These are phyloP conservation scores for Spathaspora sp. DNA, from an alignment of 805 yeast species.

Conservation along the genomic window DNA sequence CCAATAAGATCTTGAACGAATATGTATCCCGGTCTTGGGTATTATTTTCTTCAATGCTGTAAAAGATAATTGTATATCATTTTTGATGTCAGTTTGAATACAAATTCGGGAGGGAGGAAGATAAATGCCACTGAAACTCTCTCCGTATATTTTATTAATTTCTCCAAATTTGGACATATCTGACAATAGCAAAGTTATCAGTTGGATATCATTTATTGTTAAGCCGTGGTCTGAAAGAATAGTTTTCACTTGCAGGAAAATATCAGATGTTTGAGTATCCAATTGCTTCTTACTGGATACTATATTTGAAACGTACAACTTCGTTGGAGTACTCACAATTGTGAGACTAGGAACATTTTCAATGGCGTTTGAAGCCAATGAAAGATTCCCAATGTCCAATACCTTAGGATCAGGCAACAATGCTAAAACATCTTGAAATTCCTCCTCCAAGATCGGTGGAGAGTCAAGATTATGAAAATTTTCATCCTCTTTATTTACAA, in stretches of 20 bases:
- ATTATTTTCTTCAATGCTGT: conserved; percentile 32
- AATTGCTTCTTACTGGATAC: conserved; percentile 15
- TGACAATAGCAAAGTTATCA: conserved; percentile 55
- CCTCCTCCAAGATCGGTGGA: conserved; percentile 41
- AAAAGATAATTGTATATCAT: conserved; percentile 58
- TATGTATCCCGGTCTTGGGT: conserved; percentile 71
- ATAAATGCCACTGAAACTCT: conserved; percentile 51
- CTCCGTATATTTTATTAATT: conserved; percentile 60
- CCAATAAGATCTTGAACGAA: conserved; percentile 94
- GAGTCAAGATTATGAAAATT: conserved; percentile 11
- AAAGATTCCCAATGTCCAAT: not conserved
- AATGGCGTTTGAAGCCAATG: not conserved
- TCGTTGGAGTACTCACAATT: conserved; percentile 11
- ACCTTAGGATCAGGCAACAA: conserved; percentile 7
- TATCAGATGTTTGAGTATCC: conserved; percentile 42
- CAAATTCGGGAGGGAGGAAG: conserved; percentile 89
- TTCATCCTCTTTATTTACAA: conserved; percentile 35
- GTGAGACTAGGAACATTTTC: not conserved
- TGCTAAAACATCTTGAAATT: conserved; percentile 31
- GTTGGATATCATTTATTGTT: conserved; percentile 48
- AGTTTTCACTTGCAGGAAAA: conserved; percentile 42
- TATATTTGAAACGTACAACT: conserved; percentile 29
- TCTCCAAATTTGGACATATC: conserved; percentile 62
- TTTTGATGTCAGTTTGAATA: conserved; percentile 55
- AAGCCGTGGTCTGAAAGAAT: conserved; percentile 28